phyloP scores from a whole-genome alignment of 2,329 filamentous ascomycete genomes.

The Didymella lethalis region DNA sequence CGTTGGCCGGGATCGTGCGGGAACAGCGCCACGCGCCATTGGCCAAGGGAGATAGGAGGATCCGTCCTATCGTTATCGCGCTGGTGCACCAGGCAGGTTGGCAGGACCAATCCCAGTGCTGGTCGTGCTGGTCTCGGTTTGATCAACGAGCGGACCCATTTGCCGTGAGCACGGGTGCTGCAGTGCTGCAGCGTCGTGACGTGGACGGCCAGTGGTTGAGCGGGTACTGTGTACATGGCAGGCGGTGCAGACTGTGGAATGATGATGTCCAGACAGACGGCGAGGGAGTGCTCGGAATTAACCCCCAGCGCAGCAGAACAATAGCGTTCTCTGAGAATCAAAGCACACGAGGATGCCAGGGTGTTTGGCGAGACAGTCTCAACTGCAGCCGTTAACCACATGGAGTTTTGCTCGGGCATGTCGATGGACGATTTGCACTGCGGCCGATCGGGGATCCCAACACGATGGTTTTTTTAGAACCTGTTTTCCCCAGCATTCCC shows the following conservation, averaged over 20 bases:
- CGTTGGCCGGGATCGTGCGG: conserved; percentile 39
- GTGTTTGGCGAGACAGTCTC: conserved; percentile 13
- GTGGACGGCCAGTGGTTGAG: conserved; percentile 22
- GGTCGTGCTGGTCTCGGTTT: conserved; percentile 37
- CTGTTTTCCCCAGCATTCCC: conserved; percentile 28
- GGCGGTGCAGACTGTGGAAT: conserved; percentile 10
- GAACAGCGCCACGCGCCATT: conserved; percentile 37
- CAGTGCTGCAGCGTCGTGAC: conserved; percentile 31
- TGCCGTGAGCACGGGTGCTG: conserved; percentile 17
- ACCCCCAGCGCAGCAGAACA: conserved; percentile 2
- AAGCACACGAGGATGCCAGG: not conserved
- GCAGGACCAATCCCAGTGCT: conserved; percentile 30
- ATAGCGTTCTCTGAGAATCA: conserved; percentile 6
- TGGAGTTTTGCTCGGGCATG: conserved; percentile 20
- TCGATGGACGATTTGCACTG: conserved; percentile 20
- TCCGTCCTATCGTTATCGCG: conserved; percentile 37
- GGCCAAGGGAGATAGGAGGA: conserved; percentile 26
- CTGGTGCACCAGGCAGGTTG: conserved; percentile 29
- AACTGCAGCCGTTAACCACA: conserved; percentile 15
- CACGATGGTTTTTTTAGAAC: conserved; percentile 25
- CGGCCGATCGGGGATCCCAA: conserved; percentile 31
- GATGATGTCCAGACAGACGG: conserved; percentile 15
- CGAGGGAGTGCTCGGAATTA: conserved; percentile 3
- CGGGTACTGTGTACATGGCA: conserved; percentile 8
- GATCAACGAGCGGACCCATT: conserved; percentile 38